Evolutionary conservation across 805 yeast genomes (phyloP), one percentile per base, ranked within the genome.

Genomic region (Kockiozyma suomiensis): DNA sequence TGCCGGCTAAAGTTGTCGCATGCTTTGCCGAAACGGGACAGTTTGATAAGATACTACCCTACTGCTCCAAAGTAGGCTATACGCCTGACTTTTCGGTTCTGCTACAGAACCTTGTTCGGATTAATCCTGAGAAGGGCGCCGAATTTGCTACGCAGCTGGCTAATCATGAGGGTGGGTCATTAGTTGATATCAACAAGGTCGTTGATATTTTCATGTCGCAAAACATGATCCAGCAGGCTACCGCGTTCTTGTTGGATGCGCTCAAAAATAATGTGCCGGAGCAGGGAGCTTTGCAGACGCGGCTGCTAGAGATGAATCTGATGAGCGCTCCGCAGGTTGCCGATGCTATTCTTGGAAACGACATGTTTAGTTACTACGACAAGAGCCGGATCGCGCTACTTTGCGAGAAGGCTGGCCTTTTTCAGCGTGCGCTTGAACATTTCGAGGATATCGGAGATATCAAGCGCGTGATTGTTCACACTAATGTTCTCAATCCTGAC

Each of bases 321-420:
- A 75, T 90, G 72, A 96, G 92, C 74, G 99, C 99, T 17, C 99
- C 99, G 53, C 99, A 94, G 81, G 99, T 94, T 58, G 99, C 99
- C 45, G 99, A 94, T 76, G 99, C 99, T 21, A 94, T 94, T 67
- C 81, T 94, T 70, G 97, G 97, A 62, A 94, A 93, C 75, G 85
- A 86, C 62, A 93, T 94, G 90, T 94, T 96, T 78, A 85, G 92
- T 67, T 97, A 92, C 73, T 94, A 90, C 75, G 99, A 94, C 75
- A 88, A 90, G 69, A 91, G 96, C 69, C 87, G 96, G 38, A 86
- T 94, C 72, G 99, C 98, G 23, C 82, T 85, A 60, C 81, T 96
- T 67, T 85, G 97, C 75, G 99, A 94, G 77, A 90, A 90, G 76
- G 93, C 97, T n/a, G 98, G 97, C 19, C 81, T 94, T 66, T 86